Conservation (phyloP, 202 grass and related monocot genomes). For the Musa balbisiana region DNA sequence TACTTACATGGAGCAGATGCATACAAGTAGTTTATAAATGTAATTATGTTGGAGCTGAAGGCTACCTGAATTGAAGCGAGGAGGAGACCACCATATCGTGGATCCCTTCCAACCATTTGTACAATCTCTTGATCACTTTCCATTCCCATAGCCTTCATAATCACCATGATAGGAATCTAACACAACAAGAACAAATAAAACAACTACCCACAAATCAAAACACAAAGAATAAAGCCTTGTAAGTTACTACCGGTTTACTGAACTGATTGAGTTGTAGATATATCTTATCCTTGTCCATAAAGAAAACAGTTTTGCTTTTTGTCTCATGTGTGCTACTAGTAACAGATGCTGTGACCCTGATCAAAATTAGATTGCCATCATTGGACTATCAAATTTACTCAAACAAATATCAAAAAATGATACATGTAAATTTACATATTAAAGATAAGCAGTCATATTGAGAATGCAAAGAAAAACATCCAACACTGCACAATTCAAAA, state of each 20-base stretch:
- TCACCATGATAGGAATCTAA: slow-evolving; percentile 94
- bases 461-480: not conserved
- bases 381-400: not conserved
- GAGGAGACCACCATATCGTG: slow-evolving; percentile 64
- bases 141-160: slow-evolving; percentile 97
- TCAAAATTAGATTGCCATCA: slow-evolving; percentile 27
- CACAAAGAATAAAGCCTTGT: slow-evolving; percentile 4
- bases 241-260: slow-evolving; percentile 54
- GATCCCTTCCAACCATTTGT: slow-evolving; percentile 96
- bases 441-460: no score
- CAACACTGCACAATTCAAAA: not conserved
- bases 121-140: slow-evolving; percentile 95
- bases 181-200: slow-evolving; percentile 25
- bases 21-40: not conserved
- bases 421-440: no score
- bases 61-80: slow-evolving; percentile 85
- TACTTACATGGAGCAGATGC: not conserved
- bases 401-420: no score
- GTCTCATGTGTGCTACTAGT: slow-evolving; percentile 96
- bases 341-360: slow-evolving; percentile 84
- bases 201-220: slow-evolving; percentile 14
- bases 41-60: not conserved
- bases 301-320: slow-evolving; percentile 90
- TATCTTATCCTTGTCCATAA: slow-evolving; percentile 83
- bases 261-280: slow-evolving; percentile 92